Percentiles rank a stretch among this genome's conserved stretches.
Evolutionary conservation across 352 stramenopile species (phyloP).

Genomic region (Phytopythium litorale): DNA sequence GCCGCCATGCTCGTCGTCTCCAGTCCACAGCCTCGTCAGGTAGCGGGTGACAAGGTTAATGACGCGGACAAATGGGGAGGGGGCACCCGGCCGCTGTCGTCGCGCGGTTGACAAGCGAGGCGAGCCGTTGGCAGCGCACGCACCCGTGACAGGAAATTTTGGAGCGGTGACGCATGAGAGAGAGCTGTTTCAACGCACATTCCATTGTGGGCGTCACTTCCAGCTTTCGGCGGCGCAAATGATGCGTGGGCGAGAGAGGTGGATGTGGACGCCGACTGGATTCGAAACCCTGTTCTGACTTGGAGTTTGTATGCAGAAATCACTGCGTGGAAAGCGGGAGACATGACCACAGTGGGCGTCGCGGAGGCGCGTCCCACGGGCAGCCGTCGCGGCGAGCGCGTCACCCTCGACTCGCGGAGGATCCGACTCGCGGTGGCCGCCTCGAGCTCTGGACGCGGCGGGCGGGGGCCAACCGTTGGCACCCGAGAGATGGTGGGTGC

Average conservation of each 20-base stretch:
- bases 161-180: too few relatives aligned
- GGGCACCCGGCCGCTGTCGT: background rate
- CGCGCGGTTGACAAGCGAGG: background rate
- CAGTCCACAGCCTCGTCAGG: background rate
- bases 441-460: too few relatives aligned
- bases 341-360: conserved; percentile 1
- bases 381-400: background rate
- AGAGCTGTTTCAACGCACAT: too few relatives aligned
- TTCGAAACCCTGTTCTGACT: background rate
- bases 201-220: too few relatives aligned
- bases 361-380: background rate
- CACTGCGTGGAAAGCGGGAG: background rate
- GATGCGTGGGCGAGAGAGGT: background rate
- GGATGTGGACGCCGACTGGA: background rate
- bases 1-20: conserved; percentile 18
- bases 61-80: too few relatives aligned
- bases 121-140: too few relatives aligned
- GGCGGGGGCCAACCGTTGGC: too few relatives aligned
- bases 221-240: background rate
- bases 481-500: too few relatives aligned
- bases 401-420: background rate
- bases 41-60: background rate
- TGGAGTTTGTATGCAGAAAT: background rate
- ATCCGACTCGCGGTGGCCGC: too few relatives aligned
- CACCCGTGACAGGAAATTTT: too few relatives aligned